Evolutionary conservation across 352 stramenopile species (phyloP), one percentile per base, ranked within the genome.

Genomic region (Phytophthora pseudosyringae): DNA sequence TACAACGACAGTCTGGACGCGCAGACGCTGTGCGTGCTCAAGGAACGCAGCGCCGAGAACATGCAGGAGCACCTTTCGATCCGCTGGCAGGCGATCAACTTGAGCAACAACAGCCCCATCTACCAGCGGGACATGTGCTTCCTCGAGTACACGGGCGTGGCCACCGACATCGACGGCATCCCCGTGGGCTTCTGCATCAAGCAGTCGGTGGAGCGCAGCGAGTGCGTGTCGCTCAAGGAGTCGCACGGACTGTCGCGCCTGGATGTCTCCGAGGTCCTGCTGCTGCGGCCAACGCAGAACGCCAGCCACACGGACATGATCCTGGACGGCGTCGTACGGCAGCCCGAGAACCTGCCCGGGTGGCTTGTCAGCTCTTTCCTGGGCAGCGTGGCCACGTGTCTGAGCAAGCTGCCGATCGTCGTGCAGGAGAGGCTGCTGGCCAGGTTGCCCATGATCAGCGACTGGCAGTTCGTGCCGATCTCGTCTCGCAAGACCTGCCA

Each of bases 131-230:
- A 94, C 63, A 85, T 85, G 76, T 90, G 81, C 67, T 72, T 81
- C 38, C 68, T 94, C 41, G 86, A 94, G 67, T 90, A 82, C 65
- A 87, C 83, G 8, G 86, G 85, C 12, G 72, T 88, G 44, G 81
- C 82, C 4, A 56, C 79, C 1, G 86, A 94, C 51, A 59, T 68
- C 5, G 77, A 89, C 32, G 76, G 69, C 21, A 64, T 77, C 40
- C 76, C 71, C 0, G 80, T 91, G 10, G 83, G 81, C 16, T 91
- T 94, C 53, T 80, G 83, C 41, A 71, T 94, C 28, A 67, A 67
- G 26, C 78, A 88, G 32, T 80, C 78, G 10, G 61, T 92, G n/a
- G 69, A 89, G 15, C 55, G 86, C 15, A 55, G 50, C 8, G 71
- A 91, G 66, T 91, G 81, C 46, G 66, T 73, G 35, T 85, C 79